Conservation (phyloP, 106 monocot genomes). For the Gastrodia elata region DNA sequence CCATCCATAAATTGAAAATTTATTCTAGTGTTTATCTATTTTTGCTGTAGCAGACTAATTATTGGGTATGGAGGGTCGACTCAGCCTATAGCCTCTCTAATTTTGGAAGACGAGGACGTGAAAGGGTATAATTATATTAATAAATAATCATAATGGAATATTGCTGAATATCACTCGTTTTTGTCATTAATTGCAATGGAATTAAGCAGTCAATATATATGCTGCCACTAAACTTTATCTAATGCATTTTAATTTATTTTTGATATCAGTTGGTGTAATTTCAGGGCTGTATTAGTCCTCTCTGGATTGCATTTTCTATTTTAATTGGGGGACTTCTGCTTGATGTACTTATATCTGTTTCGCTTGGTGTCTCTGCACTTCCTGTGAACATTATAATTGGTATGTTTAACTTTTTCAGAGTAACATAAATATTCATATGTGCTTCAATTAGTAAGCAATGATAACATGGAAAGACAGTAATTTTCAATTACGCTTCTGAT, state of each 20-base stretch:
- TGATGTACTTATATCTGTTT: constrained; percentile 85
- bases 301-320: constrained; percentile 84
- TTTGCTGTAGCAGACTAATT: constrained; percentile 64
- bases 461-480: background rate
- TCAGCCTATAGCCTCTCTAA: constrained; percentile 35
- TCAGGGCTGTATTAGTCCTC: constrained; percentile 75
- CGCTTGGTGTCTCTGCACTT: constrained; percentile 82
- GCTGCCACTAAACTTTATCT: background rate
- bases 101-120: constrained; percentile 32
- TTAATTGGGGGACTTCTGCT: constrained; percentile 82
- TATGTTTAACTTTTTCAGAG: constrained; percentile 15
- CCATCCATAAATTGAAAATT: constrained; percentile 1
- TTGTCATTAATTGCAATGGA: background rate
- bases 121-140: constrained; percentile 66
- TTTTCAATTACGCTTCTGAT: background rate
- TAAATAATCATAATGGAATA: constrained; percentile 6
- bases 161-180: background rate
- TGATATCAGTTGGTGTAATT: constrained; percentile 15
- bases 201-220: background rate
- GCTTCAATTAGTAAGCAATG: background rate
- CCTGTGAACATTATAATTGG: constrained; percentile 96
- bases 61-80: constrained; percentile 93
- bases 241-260: constrained; percentile 3
- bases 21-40: constrained; percentile 18
- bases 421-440: background rate